Evolutionary conservation across 768 basidiomycete species (phyloP).

Genomic region (Astraeus odoratus): DNA sequence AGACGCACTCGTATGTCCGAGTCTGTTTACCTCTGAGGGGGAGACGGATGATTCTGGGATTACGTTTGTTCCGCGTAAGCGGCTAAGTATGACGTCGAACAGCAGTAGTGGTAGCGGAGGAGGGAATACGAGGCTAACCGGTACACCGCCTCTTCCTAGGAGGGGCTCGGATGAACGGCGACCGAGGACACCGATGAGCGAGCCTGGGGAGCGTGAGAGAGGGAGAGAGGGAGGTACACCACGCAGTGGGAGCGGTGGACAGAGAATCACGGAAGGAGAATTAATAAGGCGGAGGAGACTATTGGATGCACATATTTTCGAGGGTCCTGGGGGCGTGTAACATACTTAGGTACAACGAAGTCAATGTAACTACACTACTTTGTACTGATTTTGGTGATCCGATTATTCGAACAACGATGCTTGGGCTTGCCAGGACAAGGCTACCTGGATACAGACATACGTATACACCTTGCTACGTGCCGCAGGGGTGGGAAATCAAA

Average conservation of each 20-base stretch:
- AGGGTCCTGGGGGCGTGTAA: conserved; percentile 12
- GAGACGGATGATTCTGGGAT: conserved; percentile 68
- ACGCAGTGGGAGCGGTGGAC: conserved; percentile 36
- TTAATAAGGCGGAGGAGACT: conserved; percentile 73
- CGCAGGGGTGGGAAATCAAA: too few relatives aligned
- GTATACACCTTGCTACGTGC: too few relatives aligned
- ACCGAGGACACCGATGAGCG: conserved; percentile 11
- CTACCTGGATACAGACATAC: too few relatives aligned
- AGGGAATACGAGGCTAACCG: too few relatives aligned
- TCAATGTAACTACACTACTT: too few relatives aligned
- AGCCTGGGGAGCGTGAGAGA: conserved; percentile 8
- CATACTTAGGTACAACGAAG: too few relatives aligned
- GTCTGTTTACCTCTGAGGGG: conserved; percentile 41
- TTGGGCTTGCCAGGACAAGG: too few relatives aligned
- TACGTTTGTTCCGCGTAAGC: conserved; percentile 61
- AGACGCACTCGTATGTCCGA: conserved; percentile 13
- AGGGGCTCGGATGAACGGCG: conserved; percentile 15
- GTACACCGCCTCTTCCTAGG: too few relatives aligned
- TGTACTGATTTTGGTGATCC: too few relatives aligned
- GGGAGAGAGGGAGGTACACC: conserved; percentile 29
- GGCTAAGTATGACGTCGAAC: conserved; percentile 19
- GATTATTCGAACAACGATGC: too few relatives aligned
- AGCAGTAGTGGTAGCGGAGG: conserved; percentile 13
- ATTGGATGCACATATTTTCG: conserved; percentile 66
- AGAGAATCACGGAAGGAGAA: conserved; percentile 71